Conservation (phyloP, 1,284 basidiomycete species). For the Cutaneotrichosporon mucoides region DNA sequence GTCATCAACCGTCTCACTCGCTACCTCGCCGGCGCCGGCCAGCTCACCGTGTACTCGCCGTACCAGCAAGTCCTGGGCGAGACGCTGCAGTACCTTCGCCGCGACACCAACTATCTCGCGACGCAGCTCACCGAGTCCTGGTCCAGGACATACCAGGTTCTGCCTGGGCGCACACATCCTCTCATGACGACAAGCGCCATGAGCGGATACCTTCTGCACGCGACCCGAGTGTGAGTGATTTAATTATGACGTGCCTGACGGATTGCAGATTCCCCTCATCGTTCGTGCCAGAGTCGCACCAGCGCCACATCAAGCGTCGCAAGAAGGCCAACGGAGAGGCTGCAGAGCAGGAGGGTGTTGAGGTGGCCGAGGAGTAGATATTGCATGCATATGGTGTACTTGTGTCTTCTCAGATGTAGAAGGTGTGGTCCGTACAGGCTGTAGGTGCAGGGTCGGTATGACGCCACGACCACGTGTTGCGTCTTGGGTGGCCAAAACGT, state of each 20-base stretch:
- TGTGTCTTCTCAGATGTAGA: too few relatives aligned
- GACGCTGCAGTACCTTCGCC: constrained; percentile 67
- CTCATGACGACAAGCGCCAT: constrained; percentile 87
- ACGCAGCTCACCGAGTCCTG: constrained; percentile 83
- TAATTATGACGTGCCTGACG: neutral
- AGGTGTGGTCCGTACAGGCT: too few relatives aligned
- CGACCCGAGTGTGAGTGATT: constrained; percentile 70
- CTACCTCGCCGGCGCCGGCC: constrained; percentile 78
- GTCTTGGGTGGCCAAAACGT: neutral
- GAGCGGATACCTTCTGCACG: constrained; percentile 81
- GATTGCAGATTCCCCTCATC: constrained; percentile 24
- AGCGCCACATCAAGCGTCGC: constrained; percentile 24
- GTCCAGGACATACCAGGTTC: constrained; percentile 84
- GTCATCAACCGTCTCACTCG: constrained; percentile 70
- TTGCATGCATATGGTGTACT: constrained; percentile 1
- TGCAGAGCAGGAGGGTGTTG: neutral
- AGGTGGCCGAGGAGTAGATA: neutral
- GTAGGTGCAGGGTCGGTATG: neutral
- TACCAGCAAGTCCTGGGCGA: constrained; percentile 75
- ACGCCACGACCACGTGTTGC: neutral
- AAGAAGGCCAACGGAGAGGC: constrained; percentile 18
- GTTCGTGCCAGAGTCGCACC: constrained; percentile 31
- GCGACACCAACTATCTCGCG: constrained; percentile 65
- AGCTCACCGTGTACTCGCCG: constrained; percentile 81
- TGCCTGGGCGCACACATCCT: constrained; percentile 94